A percentile compares a stretch with the other conserved stretches of the same genome.
Conservation (phyloP, 805 yeast species). For the Starmera pachycereana region DNA sequence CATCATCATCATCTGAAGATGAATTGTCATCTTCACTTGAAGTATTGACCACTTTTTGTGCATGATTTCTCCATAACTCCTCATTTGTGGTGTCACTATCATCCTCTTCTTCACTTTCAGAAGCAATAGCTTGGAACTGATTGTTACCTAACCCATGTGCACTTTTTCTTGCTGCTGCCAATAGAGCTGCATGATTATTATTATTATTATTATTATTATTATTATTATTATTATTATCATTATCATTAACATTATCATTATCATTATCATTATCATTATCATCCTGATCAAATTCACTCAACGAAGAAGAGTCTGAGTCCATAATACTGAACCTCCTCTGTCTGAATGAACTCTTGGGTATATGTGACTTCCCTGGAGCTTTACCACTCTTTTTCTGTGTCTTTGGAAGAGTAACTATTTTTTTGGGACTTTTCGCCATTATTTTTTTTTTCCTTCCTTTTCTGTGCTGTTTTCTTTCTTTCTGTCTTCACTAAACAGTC, state of each 20-base stretch:
- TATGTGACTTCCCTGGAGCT: constrained; percentile 20
- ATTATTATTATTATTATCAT: constrained; percentile 8
- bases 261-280: constrained; percentile 12
- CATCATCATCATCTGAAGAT: constrained; percentile 26
- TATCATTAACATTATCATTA: constrained; percentile 11
- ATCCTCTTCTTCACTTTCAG: constrained; percentile 18
- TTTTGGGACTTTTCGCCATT: constrained; percentile 24
- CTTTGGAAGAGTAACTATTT: constrained; percentile 13
- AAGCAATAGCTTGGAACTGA: constrained; percentile 24
- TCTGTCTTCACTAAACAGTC: not conserved
- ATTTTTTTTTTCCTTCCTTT: not conserved
- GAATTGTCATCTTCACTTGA: constrained; percentile 24
- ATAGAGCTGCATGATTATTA: constrained; percentile 12
- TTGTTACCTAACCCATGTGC: constrained; percentile 19
- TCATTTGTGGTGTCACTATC: constrained; percentile 16
- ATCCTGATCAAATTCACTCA: constrained; percentile 28
- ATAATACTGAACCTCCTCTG: constrained; percentile 34
- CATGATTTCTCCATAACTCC: constrained; percentile 17
- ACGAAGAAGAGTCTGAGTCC: constrained; percentile 31
- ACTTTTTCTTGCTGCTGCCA: constrained; percentile 15
- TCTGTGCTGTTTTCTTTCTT: not conserved
- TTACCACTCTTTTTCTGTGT: constrained; percentile 14
- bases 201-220: constrained; percentile 16
- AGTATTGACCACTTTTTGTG: constrained; percentile 19
- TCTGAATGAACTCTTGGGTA: constrained; percentile 14